Evolutionary conservation across 2,329 filamentous ascomycete species (phyloP), one percentile per base, ranked within the genome.

Genomic region (Fusarium tupiense): DNA sequence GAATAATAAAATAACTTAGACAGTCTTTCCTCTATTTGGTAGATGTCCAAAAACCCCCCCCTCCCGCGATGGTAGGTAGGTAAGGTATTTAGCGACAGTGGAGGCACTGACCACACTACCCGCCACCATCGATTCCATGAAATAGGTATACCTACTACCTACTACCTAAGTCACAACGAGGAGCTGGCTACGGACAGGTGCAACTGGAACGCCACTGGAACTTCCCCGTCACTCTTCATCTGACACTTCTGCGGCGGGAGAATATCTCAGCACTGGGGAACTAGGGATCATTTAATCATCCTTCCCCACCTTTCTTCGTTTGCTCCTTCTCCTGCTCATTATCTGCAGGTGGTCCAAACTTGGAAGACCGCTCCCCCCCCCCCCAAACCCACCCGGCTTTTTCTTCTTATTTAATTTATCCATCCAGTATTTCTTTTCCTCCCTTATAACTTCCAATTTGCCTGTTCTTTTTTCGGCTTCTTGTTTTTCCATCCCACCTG

Each of bases 291-390:
- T 59, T 54, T 60, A 67, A 46, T 58, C 62, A 62, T 78, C 68
- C 72, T 78, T 76, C 77, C 64, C 77, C 77, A 78, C 77, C 74
- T 56, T 75, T 77, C 64, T 71, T 74, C 67, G 67, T 69, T 70
- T 70, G 66, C 71, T 68, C 53, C 59, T 66, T 69, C 74, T 69
- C 72, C 71, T 76, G 66, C 69, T 58, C 61, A 67, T 65, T 64
- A 59, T 61, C 59, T 76, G 66, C 47, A 41, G 59, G 66, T 60
- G 70, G 64, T 53, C 60, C 49, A 60, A 71, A 70, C 64, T 69
- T 66, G 57, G 65, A 63, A 69, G 63, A 63, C 75, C 60, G 38
- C 70, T 71, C 67, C 66, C 46, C 67, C 66, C 46, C 67, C 61
- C 59, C 71, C 43, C 60, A 70, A 69, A 58, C 43, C 53, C 61